phyloP scores from a whole-genome alignment of 2,329 filamentous ascomycete species.

The Moelleriella libera region DNA sequence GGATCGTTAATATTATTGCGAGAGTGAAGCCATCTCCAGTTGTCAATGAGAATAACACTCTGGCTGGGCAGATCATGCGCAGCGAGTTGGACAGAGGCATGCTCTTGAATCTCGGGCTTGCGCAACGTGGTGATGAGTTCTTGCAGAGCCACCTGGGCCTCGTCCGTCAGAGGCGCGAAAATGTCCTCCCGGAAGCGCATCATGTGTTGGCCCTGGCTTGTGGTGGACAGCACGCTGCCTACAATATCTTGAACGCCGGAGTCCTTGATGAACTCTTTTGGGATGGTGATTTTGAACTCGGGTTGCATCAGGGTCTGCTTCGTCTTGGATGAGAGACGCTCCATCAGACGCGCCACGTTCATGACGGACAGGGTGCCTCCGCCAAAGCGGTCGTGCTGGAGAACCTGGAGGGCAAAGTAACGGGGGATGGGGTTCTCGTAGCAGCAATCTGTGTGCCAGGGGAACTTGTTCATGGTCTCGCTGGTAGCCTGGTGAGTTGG shows the following conservation, averaged over 20 bases:
- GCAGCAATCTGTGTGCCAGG: slow-evolving; percentile 30
- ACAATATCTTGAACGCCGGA: slow-evolving; percentile 6
- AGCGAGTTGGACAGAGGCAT: slow-evolving; percentile 11
- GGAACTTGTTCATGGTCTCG: slow-evolving; percentile 26
- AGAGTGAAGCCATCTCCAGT: slow-evolving; percentile 5
- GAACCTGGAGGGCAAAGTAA: slow-evolving; percentile 26
- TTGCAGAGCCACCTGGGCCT: slow-evolving; percentile 9
- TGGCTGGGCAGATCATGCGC: slow-evolving; percentile 12
- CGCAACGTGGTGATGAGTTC: slow-evolving; percentile 11
- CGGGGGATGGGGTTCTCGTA: slow-evolving; percentile 22
- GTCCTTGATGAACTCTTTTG: slow-evolving; percentile 20
- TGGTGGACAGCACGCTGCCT: slow-evolving; percentile 9
- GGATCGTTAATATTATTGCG: background rate
- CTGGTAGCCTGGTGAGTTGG: slow-evolving; percentile 19
- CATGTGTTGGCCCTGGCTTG: slow-evolving; percentile 1
- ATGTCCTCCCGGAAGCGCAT: slow-evolving; percentile 19
- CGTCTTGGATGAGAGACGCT: slow-evolving; percentile 11
- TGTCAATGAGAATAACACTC: slow-evolving; percentile 18
- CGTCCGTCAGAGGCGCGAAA: slow-evolving; percentile 11
- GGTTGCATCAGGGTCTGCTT: slow-evolving; percentile 9
- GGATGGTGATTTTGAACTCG: slow-evolving; percentile 18
- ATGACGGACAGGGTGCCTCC: slow-evolving; percentile 25
- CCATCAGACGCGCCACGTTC: slow-evolving; percentile 15
- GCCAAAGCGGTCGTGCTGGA: slow-evolving; percentile 23
- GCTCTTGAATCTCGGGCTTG: rapidly evolving